Conservation (phyloP, 2,329 filamentous ascomycete genomes). For the Alternaria gaisen region DNA sequence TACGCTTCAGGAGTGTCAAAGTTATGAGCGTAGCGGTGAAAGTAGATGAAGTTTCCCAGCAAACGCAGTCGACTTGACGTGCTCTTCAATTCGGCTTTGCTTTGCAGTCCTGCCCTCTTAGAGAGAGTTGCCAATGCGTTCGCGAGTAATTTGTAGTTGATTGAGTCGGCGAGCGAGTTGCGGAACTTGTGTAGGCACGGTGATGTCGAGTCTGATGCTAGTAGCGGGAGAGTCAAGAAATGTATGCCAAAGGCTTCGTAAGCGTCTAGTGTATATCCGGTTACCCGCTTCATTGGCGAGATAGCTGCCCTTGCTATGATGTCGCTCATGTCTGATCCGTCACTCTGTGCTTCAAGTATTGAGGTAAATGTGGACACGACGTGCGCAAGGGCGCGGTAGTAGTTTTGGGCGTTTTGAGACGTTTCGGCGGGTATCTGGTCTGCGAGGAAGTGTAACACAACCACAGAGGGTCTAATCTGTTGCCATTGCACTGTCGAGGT, state of each 20-base stretch:
- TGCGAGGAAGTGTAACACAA: constrained; percentile 41
- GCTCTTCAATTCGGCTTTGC: constrained; percentile 42
- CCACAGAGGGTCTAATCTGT: constrained; percentile 23
- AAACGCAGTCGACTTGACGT: constrained; percentile 62
- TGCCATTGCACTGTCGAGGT: constrained; percentile 18
- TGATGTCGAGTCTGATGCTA: constrained; percentile 38
- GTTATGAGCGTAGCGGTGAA: constrained; percentile 61
- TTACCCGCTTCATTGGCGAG: constrained; percentile 44
- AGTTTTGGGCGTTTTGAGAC: constrained; percentile 41
- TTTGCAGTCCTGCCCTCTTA: constrained; percentile 36
- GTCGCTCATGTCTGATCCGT: constrained; percentile 16
- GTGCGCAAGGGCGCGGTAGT: constrained; percentile 44
- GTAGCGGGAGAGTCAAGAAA: constrained; percentile 55
- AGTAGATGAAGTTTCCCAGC: constrained; percentile 67
- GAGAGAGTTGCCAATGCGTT: constrained; percentile 44
- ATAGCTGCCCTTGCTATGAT: constrained; percentile 35
- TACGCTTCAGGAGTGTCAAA: constrained; percentile 50
- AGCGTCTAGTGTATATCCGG: constrained; percentile 47
- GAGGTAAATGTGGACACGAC: constrained; percentile 28
- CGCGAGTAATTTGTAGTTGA: constrained; percentile 61
- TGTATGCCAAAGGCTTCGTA: constrained; percentile 52
- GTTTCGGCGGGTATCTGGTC: constrained; percentile 47
- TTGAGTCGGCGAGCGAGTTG: constrained; percentile 54
- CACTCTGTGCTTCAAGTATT: constrained; percentile 5
- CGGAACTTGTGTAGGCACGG: constrained; percentile 37